Conservation (phyloP, 192 early-diverging fungal genomes). For the Linderina pennispora region DNA sequence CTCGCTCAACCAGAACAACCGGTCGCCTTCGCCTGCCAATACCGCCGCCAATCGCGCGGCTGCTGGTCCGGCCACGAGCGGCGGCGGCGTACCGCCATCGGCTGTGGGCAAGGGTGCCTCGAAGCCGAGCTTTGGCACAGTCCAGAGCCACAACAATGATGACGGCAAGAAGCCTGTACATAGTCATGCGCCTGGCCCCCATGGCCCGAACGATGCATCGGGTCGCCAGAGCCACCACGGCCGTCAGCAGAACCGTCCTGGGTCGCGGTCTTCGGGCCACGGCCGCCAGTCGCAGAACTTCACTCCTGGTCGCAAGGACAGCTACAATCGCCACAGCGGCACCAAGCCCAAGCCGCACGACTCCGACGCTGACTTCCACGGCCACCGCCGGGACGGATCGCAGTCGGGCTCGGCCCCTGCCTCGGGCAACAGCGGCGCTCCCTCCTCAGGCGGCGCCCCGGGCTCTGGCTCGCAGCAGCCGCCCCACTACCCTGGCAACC, state of each 20-base stretch:
- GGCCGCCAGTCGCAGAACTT: slow-evolving; percentile 36
- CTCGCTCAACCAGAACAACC: slow-evolving; percentile 42
- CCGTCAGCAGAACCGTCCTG: slow-evolving; percentile 25
- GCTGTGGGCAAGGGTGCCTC: slow-evolving; percentile 25
- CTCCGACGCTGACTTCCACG: not conserved
- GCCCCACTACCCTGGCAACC: slow-evolving; percentile 23
- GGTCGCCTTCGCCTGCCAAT: slow-evolving; percentile 30
- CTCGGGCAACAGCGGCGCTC: too few species aligned
- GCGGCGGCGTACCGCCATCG: slow-evolving; percentile 39
- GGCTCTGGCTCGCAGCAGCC: slow-evolving; percentile 6
- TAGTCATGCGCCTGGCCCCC: too few species aligned
- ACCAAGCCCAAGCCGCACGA: slow-evolving; percentile 36
- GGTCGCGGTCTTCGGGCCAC: slow-evolving; percentile 36
- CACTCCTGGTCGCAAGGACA: slow-evolving; percentile 16
- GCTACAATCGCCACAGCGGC: slow-evolving; percentile 21
- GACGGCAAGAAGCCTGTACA: slow-evolving; percentile 5
- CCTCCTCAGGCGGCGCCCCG: too few species aligned
- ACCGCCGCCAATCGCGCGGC: slow-evolving; percentile 7
- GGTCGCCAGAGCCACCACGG: slow-evolving; percentile 13
- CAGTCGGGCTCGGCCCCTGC: slow-evolving; percentile 12
- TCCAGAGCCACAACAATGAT: slow-evolving; percentile 16
- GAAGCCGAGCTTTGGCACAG: slow-evolving; percentile 47
- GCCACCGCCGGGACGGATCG: slow-evolving; percentile 5
- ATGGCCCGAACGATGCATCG: slow-evolving; percentile 3
- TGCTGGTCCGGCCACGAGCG: slow-evolving; percentile 29